Evolutionary conservation across 164 flowering plant genomes (phyloP), one percentile per base, ranked within the genome.

Genomic region (Dillenia suffruticosa): DNA sequence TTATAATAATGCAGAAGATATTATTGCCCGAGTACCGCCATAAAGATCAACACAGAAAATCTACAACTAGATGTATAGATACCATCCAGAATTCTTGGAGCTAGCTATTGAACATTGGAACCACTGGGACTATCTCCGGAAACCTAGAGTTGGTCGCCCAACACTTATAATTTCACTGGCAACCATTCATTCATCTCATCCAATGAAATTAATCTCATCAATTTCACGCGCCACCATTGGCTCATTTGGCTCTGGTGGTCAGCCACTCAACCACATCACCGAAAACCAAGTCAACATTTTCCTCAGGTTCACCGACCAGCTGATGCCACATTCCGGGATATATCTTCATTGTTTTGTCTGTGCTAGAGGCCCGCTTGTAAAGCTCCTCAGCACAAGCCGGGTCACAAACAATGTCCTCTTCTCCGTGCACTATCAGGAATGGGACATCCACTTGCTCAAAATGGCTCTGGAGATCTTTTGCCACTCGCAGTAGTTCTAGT

Each of bases 291-390:
- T 92, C 96, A 15, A 95, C 97, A 50, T 77, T 70, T 71, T 88
- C 96, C 22, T 88, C 76, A 0, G 88, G 73, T 72, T 95, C 99
- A 0, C 97, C 99, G 3, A 86, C 68, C 65, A 94, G 54, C 83
- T 88, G 97, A 68, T 94, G 97, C 92, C 89, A 88, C 97, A 89
- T 79, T 5, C 92, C 96, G 0, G 82, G 83, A 44, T 88, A 85
- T 0, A 94, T 76, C 76, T 65, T 69, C 13, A 92, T 26, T 12
- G 96, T 89, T 77, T 87, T 93, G 53, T 90, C 98, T 65, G 65
- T 63, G 56, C 96, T 88, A 3, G 74, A 15, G 10, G 98, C 95
- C 14, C 82, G 79, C 55, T 56, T 12, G 60, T 83, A 69, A 46
- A 94, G 74, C 63, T 89, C 95, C 86, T 84, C 84, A 44, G 59